Conservation (phyloP, 768 basidiomycete genomes). For the Suillus americanus region DNA sequence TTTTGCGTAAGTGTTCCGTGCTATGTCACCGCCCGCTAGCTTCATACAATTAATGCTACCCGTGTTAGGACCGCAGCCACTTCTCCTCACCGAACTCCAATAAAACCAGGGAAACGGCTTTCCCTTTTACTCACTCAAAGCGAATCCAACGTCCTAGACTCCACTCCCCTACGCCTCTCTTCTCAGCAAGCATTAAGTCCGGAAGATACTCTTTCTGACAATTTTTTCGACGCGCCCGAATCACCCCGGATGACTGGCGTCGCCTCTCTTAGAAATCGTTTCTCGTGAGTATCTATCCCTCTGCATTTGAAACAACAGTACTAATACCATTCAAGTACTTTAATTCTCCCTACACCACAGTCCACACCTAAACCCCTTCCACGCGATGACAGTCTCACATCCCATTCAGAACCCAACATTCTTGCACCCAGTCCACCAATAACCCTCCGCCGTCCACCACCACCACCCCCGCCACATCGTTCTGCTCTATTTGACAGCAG, state of each 20-base stretch:
- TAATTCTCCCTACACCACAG: conserved; percentile 38
- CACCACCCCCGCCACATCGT: conserved; percentile 7
- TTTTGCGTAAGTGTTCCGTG: not conserved
- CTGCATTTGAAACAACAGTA: conserved; percentile 15
- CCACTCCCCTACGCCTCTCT: conserved; percentile 11
- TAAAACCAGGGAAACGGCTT: conserved; percentile 16
- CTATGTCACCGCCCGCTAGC: not conserved
- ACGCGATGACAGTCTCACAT: conserved; percentile 18
- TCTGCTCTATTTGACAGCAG: conserved; percentile 20
- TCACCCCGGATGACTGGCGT: conserved; percentile 26
- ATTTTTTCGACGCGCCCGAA: not conserved
- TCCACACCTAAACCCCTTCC: conserved; percentile 13
- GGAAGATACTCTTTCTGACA: not conserved
- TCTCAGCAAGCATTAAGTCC: not conserved
- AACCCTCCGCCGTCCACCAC: conserved; percentile 19
- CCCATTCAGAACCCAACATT: conserved; percentile 25
- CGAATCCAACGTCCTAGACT: conserved; percentile 17
- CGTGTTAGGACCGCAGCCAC: conserved; percentile 14
- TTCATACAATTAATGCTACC: not conserved
- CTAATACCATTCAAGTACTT: conserved; percentile 13
- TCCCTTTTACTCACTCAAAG: conserved; percentile 19
- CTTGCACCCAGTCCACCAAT: conserved; percentile 21
- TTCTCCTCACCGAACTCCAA: conserved; percentile 18
- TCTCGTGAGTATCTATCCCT: conserved; percentile 43
- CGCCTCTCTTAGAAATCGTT: conserved; percentile 43